Evolutionary conservation across 441 rosid genomes (phyloP).

Genomic region (Populus hybrid): DNA sequence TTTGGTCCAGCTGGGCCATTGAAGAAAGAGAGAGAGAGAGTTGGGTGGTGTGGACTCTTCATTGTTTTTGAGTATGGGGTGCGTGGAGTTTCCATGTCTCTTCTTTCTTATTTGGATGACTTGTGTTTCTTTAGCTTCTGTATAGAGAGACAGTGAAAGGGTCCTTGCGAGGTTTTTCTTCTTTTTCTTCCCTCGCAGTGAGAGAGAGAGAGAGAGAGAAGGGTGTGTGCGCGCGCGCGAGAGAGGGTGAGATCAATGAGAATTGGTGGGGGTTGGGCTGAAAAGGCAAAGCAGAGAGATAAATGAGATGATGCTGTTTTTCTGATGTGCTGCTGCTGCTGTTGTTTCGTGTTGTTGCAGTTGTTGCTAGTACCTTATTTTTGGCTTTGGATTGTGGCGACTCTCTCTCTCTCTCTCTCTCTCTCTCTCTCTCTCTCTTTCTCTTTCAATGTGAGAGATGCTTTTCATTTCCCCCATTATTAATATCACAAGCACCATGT

Average conservation of each 20-base stretch:
- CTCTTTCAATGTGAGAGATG: background rate
- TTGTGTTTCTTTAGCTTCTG: conserved; percentile 8
- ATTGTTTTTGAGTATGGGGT: conserved; percentile 21
- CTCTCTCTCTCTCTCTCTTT: background rate
- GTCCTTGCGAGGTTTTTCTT: background rate
- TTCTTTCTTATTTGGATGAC: conserved; percentile 10
- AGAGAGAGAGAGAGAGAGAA: no score
- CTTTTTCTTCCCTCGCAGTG: conserved; percentile 1
- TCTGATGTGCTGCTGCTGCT: conserved; percentile 20
- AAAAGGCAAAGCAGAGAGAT: conserved; percentile 20
- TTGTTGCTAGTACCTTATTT: conserved; percentile 27
- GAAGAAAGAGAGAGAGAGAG: conserved; percentile 19
- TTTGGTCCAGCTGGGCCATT: conserved; percentile 71
- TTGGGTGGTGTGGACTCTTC: conserved; percentile 35
- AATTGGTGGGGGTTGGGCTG: background rate
- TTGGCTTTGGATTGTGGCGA: conserved; percentile 27
- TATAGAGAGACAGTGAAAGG: conserved; percentile 21
- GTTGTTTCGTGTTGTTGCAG: conserved; percentile 14
- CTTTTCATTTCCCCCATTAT: conserved; percentile 10
- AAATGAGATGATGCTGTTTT: conserved; percentile 34
- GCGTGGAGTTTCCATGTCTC: conserved; percentile 33
- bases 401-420: background rate
- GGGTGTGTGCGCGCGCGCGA: background rate
- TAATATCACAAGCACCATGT: background rate
- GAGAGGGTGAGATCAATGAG: conserved; percentile 1